These are phyloP conservation scores for Rhinocladiella mackenziei DNA, from an alignment of 2,329 filamentous ascomycete species.

Conservation along the genomic window DNA sequence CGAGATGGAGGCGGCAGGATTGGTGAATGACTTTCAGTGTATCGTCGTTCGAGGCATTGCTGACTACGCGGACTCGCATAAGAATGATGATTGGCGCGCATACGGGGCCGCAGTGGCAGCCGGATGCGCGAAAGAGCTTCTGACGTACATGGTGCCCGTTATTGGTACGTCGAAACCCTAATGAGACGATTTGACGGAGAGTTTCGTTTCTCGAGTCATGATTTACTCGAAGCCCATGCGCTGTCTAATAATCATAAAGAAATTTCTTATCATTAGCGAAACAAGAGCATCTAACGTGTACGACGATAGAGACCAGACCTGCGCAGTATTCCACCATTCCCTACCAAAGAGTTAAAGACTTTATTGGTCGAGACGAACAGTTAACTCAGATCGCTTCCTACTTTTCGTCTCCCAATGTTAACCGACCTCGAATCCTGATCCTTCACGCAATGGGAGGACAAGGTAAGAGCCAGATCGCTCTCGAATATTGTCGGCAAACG, in stretches of 20 bases:
- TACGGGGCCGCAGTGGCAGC: neutral
- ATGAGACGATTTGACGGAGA: no score
- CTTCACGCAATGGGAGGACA: slow-evolving; percentile 2
- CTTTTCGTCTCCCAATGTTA: neutral
- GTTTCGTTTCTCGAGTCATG: no score
- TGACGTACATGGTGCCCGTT: neutral
- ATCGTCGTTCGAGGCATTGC: neutral
- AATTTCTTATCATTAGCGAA: no score
- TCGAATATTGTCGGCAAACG: slow-evolving; percentile 2
- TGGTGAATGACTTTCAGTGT: neutral
- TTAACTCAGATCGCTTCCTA: neutral
- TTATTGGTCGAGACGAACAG: neutral
- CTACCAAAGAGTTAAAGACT: neutral
- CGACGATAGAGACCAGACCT: no score
- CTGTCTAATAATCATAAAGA: no score
- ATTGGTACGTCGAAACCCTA: no score
- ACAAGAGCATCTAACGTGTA: no score
- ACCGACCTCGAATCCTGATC: neutral
- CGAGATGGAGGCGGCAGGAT: neutral
- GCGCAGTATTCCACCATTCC: no score
- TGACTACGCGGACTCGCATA: neutral
- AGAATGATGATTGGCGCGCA: neutral
- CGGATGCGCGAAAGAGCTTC: neutral
- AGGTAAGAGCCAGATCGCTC: slow-evolving; percentile 5
- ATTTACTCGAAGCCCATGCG: no score